Evolutionary conservation across 495 filamentous ascomycete genomes (phyloP), one percentile per base, ranked within the genome.

Genomic region (Hyaloscypha finlandica): DNA sequence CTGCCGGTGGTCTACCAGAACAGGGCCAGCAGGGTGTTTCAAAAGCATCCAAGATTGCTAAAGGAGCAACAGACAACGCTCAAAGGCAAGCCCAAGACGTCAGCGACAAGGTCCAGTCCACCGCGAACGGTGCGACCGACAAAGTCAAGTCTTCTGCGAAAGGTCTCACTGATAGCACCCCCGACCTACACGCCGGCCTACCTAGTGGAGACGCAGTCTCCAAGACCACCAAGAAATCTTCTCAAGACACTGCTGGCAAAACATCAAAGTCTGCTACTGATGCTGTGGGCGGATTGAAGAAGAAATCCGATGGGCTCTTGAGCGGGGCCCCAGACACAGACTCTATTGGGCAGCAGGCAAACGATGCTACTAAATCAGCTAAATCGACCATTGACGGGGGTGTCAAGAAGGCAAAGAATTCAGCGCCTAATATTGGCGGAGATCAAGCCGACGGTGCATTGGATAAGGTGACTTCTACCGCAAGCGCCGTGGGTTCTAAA

Each of bases 11-110:
- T 29, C 12, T 56, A 3, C 30, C 62, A 55, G 62, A 54, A 4
- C 9, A 64, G 56, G 51, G 31, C 20, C 37, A 60, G 37, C 51
- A 66, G 20, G 55, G 22, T 31, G 48, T 32, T 30, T 30, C 48
- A 16, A 57, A 65, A n/a, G 25, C 39, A 8, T 14, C 54, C 8
- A 61, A 69, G 31, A 35, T 37, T 14, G 56, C 39, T 6, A 30
- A 59, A 42, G 56, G 45, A 29, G 56, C 64, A 12, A 45, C 52
- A 1, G 52, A 57, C 20, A 51, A 32, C 31, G 51, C 62, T 29
- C 62, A 64, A n/a, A 42, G 57, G 62, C 54, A 64, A 16, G 14
- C 45, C 3, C n/a, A 64, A 57, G 53, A 64, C 9, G 35, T 31
- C 39, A 31, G 25, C 31, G 56, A 66, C 48, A 37, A 33, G 6